Evolutionary conservation across 176 grass and related monocot species (phyloP).

Genomic region (Avena eriantha): DNA sequence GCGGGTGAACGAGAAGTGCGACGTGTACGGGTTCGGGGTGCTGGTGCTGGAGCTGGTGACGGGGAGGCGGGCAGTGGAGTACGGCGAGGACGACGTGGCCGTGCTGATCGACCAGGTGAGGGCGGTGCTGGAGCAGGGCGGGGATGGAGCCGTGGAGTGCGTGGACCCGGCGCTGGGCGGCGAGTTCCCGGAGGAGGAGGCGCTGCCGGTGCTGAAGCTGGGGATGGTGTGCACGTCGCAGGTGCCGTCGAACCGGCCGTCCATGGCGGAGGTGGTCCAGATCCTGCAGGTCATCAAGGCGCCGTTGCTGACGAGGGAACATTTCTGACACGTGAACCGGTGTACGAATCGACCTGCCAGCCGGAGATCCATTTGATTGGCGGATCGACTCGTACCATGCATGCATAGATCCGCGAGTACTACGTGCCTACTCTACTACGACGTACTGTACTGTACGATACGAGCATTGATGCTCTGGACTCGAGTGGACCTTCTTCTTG

Average conservation of each 20-base stretch:
- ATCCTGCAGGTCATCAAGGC: constrained; percentile 95
- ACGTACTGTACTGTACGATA: too few species aligned
- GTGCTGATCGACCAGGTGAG: constrained; percentile 80
- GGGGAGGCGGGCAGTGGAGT: constrained; percentile 64
- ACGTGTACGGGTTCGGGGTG: constrained; percentile 94
- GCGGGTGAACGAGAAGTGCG: constrained; percentile 91
- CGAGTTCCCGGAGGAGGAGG: constrained; percentile 89
- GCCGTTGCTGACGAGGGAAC: constrained; percentile 58
- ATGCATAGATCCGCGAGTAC: constrained; percentile 25
- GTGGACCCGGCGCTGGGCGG: constrained; percentile 58
- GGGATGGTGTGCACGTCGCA: constrained; percentile 96
- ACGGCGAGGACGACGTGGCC: constrained; percentile 81
- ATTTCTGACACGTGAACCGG: constrained; percentile 41
- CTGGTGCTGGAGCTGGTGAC: constrained; percentile 89
- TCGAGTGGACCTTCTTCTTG: background rate
- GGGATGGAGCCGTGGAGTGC: constrained; percentile 63
- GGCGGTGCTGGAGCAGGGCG: constrained; percentile 71
- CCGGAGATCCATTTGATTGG: background rate
- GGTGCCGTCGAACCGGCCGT: constrained; percentile 85
- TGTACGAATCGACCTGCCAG: background rate
- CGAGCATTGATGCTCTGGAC: background rate
- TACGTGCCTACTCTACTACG: background rate
- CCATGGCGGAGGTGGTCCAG: constrained; percentile 96
- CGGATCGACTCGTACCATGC: background rate
- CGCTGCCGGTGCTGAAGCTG: constrained; percentile 89